A percentile compares a stretch with the other conserved stretches of the same genome.
Evolutionary conservation across 2,329 filamentous ascomycete genomes (phyloP).

Genomic region (Calycina herbarum): DNA sequence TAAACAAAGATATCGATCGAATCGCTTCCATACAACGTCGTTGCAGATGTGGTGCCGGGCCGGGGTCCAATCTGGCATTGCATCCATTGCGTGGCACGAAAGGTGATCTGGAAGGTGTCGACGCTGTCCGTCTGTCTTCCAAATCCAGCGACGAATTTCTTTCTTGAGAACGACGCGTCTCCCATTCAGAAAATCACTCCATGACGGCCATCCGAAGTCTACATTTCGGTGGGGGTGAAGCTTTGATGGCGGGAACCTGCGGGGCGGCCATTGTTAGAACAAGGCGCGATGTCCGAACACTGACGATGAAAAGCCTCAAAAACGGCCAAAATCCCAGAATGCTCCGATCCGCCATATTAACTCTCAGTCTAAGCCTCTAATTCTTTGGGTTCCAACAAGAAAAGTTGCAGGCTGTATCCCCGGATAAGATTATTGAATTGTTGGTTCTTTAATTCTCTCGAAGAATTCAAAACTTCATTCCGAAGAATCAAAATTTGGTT

Average conservation of each 20-base stretch:
- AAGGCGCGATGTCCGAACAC: background rate
- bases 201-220: background rate
- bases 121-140: background rate
- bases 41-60: background rate
- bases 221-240: background rate
- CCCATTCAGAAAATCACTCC: background rate
- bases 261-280: background rate
- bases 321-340: background rate
- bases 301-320: too few relatives aligned
- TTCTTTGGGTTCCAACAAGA: background rate
- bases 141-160: background rate
- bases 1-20: background rate
- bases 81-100: background rate
- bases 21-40: constrained; percentile 2
- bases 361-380: background rate
- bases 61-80: background rate
- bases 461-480: too few relatives aligned
- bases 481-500: background rate
- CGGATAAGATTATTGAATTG: background rate
- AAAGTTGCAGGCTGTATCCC: background rate
- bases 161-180: background rate
- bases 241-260: constrained; percentile 4
- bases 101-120: background rate
- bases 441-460: background rate
- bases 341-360: background rate